phyloP scores from a whole-genome alignment of 108 stramenopile genomes.

The Nannochloropsis gaditana region DNA sequence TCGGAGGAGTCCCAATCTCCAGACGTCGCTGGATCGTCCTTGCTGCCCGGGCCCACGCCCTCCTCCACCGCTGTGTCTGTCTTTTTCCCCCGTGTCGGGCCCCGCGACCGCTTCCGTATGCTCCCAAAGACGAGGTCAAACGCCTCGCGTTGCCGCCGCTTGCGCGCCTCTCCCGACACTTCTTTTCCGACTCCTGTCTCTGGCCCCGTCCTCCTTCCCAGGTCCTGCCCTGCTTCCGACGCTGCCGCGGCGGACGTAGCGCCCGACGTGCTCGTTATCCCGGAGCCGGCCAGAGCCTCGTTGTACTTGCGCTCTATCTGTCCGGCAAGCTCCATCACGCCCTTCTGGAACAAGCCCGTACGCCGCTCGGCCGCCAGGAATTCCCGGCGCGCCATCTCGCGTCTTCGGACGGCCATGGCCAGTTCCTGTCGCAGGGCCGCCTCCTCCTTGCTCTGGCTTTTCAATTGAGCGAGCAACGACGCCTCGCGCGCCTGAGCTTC shows the following conservation, averaged over 20 bases:
- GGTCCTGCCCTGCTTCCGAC: background rate
- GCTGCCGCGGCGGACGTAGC: background rate
- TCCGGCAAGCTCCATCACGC: background rate
- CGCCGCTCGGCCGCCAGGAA: background rate
- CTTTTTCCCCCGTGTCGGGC: too few species aligned
- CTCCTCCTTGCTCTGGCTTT: background rate
- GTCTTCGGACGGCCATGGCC: background rate
- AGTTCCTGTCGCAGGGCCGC: background rate
- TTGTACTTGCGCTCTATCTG: background rate
- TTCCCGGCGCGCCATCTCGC: background rate
- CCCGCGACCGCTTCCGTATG: background rate
- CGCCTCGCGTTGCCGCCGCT: background rate
- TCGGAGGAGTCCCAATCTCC: too few species aligned
- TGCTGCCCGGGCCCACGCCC: too few species aligned
- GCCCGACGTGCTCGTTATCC: conserved; percentile 1
- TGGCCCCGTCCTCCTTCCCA: too few species aligned
- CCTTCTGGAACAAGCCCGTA: background rate
- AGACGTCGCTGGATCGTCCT: too few species aligned
- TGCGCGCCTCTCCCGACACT: background rate
- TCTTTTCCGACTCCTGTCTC: background rate
- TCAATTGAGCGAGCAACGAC: background rate
- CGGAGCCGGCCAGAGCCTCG: background rate
- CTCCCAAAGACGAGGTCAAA: conserved; percentile 4
- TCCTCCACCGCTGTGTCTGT: too few species aligned
- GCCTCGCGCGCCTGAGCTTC: background rate